A percentile compares a stretch with the other conserved stretches of the same genome.
Evolutionary conservation across 2,329 filamentous ascomycete species (phyloP).

Genomic region (Rhinocladiella similis): DNA sequence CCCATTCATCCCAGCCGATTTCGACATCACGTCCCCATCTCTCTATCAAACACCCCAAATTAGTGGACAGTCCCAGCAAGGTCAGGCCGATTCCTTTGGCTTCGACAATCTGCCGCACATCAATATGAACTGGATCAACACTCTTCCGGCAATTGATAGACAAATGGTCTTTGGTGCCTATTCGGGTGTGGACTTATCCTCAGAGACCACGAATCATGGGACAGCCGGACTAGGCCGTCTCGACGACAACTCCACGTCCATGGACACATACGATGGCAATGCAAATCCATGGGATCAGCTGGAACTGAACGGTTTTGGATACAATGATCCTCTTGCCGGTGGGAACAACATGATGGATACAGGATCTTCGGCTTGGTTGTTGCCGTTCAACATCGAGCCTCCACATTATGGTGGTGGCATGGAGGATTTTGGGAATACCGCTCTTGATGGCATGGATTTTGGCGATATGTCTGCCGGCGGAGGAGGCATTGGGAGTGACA

Average conservation of each 20-base stretch:
- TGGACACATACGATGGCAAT: slow-evolving; percentile 30
- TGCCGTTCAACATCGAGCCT: slow-evolving; percentile 89
- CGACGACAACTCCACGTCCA: slow-evolving; percentile 28
- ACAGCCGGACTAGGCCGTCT: slow-evolving; percentile 36
- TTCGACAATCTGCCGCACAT: slow-evolving; percentile 37
- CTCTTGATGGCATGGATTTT: slow-evolving; percentile 25
- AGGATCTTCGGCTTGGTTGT: slow-evolving; percentile 70
- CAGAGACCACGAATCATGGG: slow-evolving; percentile 17
- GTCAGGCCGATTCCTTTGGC: slow-evolving; percentile 30
- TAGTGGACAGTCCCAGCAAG: slow-evolving; percentile 7
- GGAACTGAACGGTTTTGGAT: slow-evolving; percentile 25
- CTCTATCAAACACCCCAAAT: slow-evolving; percentile 23
- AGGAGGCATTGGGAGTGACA: slow-evolving; percentile 9
- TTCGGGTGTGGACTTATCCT: slow-evolving; percentile 50
- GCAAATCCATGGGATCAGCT: slow-evolving; percentile 26
- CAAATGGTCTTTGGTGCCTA: slow-evolving; percentile 77
- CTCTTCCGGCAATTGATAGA: slow-evolving; percentile 68
- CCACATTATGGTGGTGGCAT: slow-evolving; percentile 47
- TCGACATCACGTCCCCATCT: slow-evolving; percentile 27
- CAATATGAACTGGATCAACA: slow-evolving; percentile 38
- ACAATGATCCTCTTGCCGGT: slow-evolving; percentile 17
- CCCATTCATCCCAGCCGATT: slow-evolving; percentile 23
- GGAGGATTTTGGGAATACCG: slow-evolving; percentile 22
- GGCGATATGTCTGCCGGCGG: slow-evolving; percentile 11
- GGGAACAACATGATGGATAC: slow-evolving; percentile 17